Conservation (phyloP, 2,329 filamentous ascomycete species). For the Clonostachys solani region DNA sequence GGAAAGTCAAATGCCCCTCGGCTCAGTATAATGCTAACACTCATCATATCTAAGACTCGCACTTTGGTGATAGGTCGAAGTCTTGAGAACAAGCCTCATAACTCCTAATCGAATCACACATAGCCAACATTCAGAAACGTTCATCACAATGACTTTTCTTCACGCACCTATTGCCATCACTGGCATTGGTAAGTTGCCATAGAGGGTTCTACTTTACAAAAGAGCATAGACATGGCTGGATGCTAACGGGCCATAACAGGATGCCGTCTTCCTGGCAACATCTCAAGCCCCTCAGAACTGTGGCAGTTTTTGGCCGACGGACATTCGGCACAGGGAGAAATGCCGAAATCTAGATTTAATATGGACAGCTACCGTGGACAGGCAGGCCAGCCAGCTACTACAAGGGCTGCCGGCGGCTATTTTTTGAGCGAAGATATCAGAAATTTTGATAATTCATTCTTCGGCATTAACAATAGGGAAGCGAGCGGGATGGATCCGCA, state of each 20-base stretch:
- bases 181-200: too few relatives aligned
- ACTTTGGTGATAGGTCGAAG: too few relatives aligned
- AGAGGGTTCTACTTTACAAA: too few relatives aligned
- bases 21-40: too few relatives aligned
- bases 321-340: conserved; percentile 1
- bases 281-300: conserved; percentile 3
- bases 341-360: conserved; percentile 1
- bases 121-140: too few relatives aligned
- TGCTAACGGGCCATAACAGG: neutral
- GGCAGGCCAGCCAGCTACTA: neutral
- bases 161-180: too few relatives aligned
- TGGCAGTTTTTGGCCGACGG: conserved; percentile 10
- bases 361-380: conserved; percentile 1
- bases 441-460: conserved; percentile 5
- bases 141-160: too few relatives aligned
- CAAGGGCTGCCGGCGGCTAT: neutral
- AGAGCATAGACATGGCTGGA: too few relatives aligned
- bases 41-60: too few relatives aligned
- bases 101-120: too few relatives aligned
- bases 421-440: conserved; percentile 3
- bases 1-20: too few relatives aligned
- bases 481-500: conserved; percentile 5
- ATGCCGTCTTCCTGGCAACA: conserved; percentile 4
- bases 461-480: conserved; percentile 3
- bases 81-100: too few relatives aligned